Evolutionary conservation across 352 stramenopile species (phyloP), one percentile per base, ranked within the genome.

Genomic region (Phytophthora litchii): DNA sequence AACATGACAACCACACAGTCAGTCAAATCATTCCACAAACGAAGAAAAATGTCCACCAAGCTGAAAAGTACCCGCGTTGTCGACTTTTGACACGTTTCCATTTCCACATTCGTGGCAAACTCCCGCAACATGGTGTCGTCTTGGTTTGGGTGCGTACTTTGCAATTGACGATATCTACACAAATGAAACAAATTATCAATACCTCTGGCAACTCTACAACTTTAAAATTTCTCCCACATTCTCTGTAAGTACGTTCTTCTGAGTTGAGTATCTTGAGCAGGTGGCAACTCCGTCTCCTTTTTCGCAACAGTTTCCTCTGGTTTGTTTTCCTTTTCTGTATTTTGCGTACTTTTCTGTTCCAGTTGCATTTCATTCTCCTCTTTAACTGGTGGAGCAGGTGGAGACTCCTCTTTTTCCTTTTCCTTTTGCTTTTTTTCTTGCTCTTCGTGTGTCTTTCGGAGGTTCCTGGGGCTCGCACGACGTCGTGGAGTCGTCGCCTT

Each of bases 61-160:
- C 7, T 36, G 13, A 44, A 25, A 40, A 53, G 10, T 72, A 91
- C 83, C 55, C 68, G 48, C 3, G 62, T 79, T 0, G 65, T 17
- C 0, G 69, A 44, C 53, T 81, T 78, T 20, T 72, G 67, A 31
- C 79, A 92, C 10, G 80, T 69, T 31, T 87, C 76, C 70, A 90
- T 85, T 71, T 93, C 83, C 13, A 91, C 47, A 19, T 73, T 84
- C 3, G 75, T 89, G 6, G 83, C 83, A n/a, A 88, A 54, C 19
- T 85, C 65, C 0, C 79, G 75, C 23, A 90, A 67, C 25, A 68
- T 60, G 0, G 55, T 35, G 29, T 89, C 73, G 14, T 89, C 74
- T 47, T 91, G 71, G 27, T 75, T 76, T 12, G 64, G 76, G 40
- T 88, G 76, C 0, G 76, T 87, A 31, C 69, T 77, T 40, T 85